Base-by-base conservation (phyloP, 1,284 basidiomycete genomes). In the Trichosporon ovoides region DNA sequence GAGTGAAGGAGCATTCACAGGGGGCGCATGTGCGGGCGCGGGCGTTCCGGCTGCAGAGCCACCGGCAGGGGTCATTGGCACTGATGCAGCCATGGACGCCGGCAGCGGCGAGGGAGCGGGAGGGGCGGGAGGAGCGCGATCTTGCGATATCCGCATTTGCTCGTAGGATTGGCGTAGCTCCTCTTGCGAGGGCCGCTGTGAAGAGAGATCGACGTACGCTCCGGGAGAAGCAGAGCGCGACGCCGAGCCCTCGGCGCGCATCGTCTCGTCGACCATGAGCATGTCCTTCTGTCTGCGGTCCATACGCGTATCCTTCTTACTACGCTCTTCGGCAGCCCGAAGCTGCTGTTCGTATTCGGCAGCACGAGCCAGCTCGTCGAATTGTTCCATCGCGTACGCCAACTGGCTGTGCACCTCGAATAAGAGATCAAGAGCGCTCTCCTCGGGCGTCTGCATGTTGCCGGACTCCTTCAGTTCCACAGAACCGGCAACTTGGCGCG, bases 251-350 rank as follows among this genome's bases (percentile, higher is more conserved):
- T 53, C 43, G 16, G 24, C 43, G 36, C 7, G 46, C 50, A 37
- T 28, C 52, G 19, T 18, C 18, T 57, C 53, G 18, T 43, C 57
- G 11, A 57, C 54, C 18, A 38, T 53, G 22, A 63, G 58, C 62
- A 63, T 63, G 37, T 63, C 59, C 38, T 62, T 52, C 31, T 53
- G 58, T 28, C 52, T 58, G 58, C 71, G 57, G 48, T 72, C 69
- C 68, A 76, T 72, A 50, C 68, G 66, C 9, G 68, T 75, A 7
- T 78, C 76, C 56, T 67, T 73, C 65, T 73, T 75, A 61, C 75
- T 77, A 56, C 71, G 62, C 65, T 78, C 76, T 52, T 72, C 65
- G 3, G 69, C 76, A 28, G 72, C 71, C 9, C 70, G 61, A 40
- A 75, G 43, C 60, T 78, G 72, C 43, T 54, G 56, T 38, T 75